A percentile compares a stretch with the other conserved stretches of the same genome.
These are phyloP conservation scores for Hymenoscyphus occultus DNA, from an alignment of 2,329 filamentous ascomycete species.

Conservation along the genomic window DNA sequence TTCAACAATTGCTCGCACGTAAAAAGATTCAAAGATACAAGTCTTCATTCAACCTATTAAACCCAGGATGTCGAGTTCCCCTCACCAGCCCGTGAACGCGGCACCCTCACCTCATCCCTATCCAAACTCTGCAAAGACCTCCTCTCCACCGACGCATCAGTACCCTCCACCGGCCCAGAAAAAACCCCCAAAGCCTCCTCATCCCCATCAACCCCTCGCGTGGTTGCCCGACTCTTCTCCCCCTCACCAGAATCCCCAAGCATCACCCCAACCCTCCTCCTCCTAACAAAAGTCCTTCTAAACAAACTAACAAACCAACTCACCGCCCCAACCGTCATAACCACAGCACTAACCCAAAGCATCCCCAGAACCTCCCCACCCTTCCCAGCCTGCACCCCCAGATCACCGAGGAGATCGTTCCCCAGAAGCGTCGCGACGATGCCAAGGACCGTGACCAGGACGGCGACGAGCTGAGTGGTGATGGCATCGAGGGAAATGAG, in stretches of 20 bases:
- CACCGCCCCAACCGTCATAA: conserved; percentile 12
- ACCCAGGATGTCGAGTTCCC: no score
- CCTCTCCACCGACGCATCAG: no score
- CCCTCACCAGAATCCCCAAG: no score
- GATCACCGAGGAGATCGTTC: conserved; percentile 14
- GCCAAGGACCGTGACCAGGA: conserved; percentile 8
- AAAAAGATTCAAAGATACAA: no score
- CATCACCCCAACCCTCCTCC: background rate
- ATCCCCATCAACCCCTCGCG: no score
- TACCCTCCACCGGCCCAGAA: no score
- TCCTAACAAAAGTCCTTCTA: conserved; percentile 14
- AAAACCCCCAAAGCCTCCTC: no score
- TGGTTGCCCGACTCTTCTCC: background rate
- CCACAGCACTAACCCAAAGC: conserved; percentile 16
- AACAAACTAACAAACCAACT: conserved; percentile 19
- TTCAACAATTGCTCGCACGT: no score
- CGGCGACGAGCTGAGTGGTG: conserved; percentile 3
- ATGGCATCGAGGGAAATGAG: conserved; percentile 8
- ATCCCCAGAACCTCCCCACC: conserved; percentile 12
- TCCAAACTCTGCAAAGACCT: no score
- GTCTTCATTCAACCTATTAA: no score
- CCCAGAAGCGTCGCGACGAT: conserved; percentile 4
- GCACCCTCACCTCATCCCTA: no score
- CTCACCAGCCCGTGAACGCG: no score
- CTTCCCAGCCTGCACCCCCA: conserved; percentile 16